Evolutionary conservation across 176 grass and related monocot genomes (phyloP).

Genomic region (Lolium rigidum): DNA sequence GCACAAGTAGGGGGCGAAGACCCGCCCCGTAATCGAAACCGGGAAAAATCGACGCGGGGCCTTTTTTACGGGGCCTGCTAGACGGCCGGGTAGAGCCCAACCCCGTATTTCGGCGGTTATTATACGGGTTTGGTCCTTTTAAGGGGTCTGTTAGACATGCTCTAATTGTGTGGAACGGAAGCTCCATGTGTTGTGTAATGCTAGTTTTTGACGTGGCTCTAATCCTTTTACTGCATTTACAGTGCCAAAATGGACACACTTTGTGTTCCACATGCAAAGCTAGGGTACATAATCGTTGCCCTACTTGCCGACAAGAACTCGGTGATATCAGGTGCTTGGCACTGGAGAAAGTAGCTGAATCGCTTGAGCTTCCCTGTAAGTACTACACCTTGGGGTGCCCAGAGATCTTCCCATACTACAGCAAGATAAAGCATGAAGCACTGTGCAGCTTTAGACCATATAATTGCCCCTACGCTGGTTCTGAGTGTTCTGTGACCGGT

Average conservation of each 20-base stretch:
- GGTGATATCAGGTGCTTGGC: slow-evolving; percentile 96
- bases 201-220: slow-evolving; percentile 27
- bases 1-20: too few relatives aligned
- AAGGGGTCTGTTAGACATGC: too few relatives aligned
- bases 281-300: slow-evolving; percentile 84
- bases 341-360: slow-evolving; percentile 95
- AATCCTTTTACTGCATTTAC: slow-evolving; percentile 40
- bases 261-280: slow-evolving; percentile 88
- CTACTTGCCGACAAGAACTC: slow-evolving; percentile 91
- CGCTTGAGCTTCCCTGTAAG: slow-evolving; percentile 88
- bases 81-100: too few relatives aligned
- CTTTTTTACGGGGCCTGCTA: too few relatives aligned
- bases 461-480: slow-evolving; percentile 84
- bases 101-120: too few relatives aligned
- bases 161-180: slow-evolving; percentile 18
- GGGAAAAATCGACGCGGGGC: too few relatives aligned
- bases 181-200: background rate
- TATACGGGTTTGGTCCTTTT: too few relatives aligned
- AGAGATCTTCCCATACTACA: slow-evolving; percentile 89
- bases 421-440: slow-evolving; percentile 84
- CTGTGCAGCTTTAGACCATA: slow-evolving; percentile 81
- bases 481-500: slow-evolving; percentile 66
- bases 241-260: slow-evolving; percentile 97
- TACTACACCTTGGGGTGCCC: slow-evolving; percentile 74
- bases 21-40: too few relatives aligned